phyloP scores from a whole-genome alignment of 176 grass and related monocot species.

The Olyra latifolia region DNA sequence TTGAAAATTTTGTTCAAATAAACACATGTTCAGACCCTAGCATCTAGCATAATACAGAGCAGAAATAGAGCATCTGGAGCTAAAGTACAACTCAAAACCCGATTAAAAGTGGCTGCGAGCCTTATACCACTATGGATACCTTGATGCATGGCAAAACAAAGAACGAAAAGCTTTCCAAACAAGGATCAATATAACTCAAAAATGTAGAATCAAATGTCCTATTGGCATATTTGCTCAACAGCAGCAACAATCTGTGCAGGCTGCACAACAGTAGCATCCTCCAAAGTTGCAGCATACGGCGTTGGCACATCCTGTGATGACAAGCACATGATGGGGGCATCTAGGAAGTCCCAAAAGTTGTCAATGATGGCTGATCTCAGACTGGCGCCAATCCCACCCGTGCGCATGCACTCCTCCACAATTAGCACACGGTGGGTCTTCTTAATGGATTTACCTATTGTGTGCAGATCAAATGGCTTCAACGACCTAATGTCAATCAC shows the following conservation, averaged over 20 bases:
- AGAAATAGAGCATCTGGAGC: background rate
- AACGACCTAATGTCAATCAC: conserved; percentile 85
- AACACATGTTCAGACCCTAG: background rate
- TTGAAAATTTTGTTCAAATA: background rate
- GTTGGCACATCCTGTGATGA: conserved; percentile 89
- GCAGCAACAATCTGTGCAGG: conserved; percentile 84
- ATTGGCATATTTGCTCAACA: conserved; percentile 82
- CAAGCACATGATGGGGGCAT: conserved; percentile 81
- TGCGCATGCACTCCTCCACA: conserved; percentile 95
- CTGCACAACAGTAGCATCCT: conserved; percentile 81
- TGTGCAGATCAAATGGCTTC: conserved; percentile 86
- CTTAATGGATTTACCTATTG: conserved; percentile 70
- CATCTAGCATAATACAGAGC: background rate
- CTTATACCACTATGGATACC: conserved; percentile 33
- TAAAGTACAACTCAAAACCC: conserved; percentile 12
- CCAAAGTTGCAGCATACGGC: conserved; percentile 67
- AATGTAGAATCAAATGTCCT: background rate
- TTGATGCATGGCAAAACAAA: conserved; percentile 12
- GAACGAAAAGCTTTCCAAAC: background rate
- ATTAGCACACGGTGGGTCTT: conserved; percentile 86
- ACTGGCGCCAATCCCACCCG: conserved; percentile 79
- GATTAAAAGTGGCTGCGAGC: conserved; percentile 26
- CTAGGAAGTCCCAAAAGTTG: conserved; percentile 94
- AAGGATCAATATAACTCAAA: background rate
- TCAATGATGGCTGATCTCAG: conserved; percentile 76